Evolutionary conservation across 139 green algal species (phyloP).

Genomic region (Volvox africanus): DNA sequence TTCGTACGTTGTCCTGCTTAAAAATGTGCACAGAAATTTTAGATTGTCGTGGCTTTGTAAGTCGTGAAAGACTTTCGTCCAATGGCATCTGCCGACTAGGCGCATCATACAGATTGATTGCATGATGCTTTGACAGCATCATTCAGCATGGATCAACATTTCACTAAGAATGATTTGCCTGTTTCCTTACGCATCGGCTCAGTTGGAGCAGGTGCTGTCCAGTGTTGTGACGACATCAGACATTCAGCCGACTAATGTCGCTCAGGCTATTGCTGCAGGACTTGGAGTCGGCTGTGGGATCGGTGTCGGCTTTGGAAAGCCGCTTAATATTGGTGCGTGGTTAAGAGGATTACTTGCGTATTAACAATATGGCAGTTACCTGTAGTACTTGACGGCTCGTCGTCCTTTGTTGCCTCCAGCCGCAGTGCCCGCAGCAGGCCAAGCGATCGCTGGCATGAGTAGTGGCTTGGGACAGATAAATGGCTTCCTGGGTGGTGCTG

Average conservation of each 20-base stretch:
- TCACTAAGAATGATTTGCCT: neutral
- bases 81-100: no score
- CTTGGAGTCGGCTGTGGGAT: slow-evolving; percentile 57
- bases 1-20: no score
- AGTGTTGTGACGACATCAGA: no score
- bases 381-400: no score
- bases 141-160: neutral
- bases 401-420: slow-evolving; percentile 5
- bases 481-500: neutral
- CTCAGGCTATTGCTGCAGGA: slow-evolving; percentile 14
- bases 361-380: neutral
- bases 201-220: slow-evolving; percentile 3
- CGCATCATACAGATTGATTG: no score
- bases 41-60: no score
- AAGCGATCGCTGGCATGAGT: slow-evolving; percentile 39
- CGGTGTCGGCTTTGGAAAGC: slow-evolving; percentile 49
- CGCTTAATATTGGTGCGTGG: slow-evolving; percentile 37
- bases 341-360: neutral
- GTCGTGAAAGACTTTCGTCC: no score
- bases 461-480: slow-evolving; percentile 35
- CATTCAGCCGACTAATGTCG: neutral
- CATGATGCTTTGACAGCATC: no score
- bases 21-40: no score
- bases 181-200: slow-evolving; percentile 6
- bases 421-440: slow-evolving; percentile 35